Evolutionary conservation across 176 grass and related monocot genomes (phyloP).

Genomic region (Coix lacrymajobi): DNA sequence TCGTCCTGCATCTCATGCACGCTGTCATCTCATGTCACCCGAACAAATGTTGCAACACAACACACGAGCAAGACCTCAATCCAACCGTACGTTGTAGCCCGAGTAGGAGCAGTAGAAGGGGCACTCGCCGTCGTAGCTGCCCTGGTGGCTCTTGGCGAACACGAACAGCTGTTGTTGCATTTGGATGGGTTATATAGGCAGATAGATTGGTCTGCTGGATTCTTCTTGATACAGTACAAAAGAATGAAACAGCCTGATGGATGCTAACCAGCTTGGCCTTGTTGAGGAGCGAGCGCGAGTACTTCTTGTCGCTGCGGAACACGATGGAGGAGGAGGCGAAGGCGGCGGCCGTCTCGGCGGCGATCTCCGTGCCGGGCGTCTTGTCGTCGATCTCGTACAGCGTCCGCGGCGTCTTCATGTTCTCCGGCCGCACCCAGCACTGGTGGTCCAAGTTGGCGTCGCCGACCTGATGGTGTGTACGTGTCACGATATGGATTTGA

Average conservation of each 20-base stretch:
- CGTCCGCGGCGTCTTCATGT: conserved; percentile 79
- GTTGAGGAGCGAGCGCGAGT: conserved; percentile 71
- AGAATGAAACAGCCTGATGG: not conserved
- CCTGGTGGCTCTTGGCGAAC: conserved; percentile 64
- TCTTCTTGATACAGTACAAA: no score
- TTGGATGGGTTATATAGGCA: no score
- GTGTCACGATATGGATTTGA: no score
- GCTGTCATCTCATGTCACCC: no score
- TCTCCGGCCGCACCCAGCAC: conserved; percentile 93
- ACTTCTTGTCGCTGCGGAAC: conserved; percentile 48
- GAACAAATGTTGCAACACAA: no score
- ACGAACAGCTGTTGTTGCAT: conserved; percentile 44
- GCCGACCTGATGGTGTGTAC: conserved; percentile 44
- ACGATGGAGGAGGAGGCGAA: conserved; percentile 71
- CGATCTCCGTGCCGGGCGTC: conserved; percentile 82
- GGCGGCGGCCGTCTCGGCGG: conserved; percentile 86
- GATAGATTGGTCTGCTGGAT: no score
- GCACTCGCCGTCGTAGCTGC: conserved; percentile 94
- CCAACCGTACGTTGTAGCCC: conserved; percentile 52
- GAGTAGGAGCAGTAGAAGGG: conserved; percentile 99
- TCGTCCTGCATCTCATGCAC: no score
- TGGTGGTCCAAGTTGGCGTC: conserved; percentile 73
- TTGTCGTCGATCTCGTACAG: conserved; percentile 74
- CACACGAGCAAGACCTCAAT: no score
- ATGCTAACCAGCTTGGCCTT: conserved; percentile 74